Percentiles rank a stretch among this genome's conserved stretches.
Conservation (phyloP, 2,329 filamentous ascomycete species). For the Cladosporium sphaerospermum region DNA sequence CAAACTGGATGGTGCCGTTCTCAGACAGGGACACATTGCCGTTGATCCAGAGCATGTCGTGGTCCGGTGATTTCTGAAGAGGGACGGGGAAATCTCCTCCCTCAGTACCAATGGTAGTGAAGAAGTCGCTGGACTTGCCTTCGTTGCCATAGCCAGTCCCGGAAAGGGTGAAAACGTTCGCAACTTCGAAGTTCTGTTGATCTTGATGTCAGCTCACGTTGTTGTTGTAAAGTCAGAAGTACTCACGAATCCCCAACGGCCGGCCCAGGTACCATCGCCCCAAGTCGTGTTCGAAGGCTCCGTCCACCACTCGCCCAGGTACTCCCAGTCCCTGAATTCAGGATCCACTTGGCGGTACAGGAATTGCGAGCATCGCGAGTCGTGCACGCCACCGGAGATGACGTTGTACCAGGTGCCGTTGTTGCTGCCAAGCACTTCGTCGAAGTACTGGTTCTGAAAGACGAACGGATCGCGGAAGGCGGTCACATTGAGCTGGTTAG, state of each 20-base stretch:
- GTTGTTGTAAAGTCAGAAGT: neutral
- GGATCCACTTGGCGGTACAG: conserved; percentile 36
- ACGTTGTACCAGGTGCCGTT: conserved; percentile 35
- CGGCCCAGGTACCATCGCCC: conserved; percentile 21
- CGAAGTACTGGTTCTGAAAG: conserved; percentile 35
- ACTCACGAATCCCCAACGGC: conserved; percentile 25
- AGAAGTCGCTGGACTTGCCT: conserved; percentile 29
- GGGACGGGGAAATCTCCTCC: conserved; percentile 35
- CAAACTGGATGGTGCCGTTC: conserved; percentile 28
- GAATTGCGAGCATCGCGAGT: conserved; percentile 34
- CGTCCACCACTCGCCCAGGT: conserved; percentile 36
- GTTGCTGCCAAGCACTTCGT: conserved; percentile 29
- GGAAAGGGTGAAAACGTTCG: conserved; percentile 38
- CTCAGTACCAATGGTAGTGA: conserved; percentile 39
- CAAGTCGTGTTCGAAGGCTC: conserved; percentile 25
- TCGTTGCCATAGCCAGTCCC: conserved; percentile 34
- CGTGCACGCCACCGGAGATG: conserved; percentile 33
- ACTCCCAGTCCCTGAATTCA: conserved; percentile 36
- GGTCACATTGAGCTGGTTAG: conserved; percentile 32
- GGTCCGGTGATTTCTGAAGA: conserved; percentile 28
- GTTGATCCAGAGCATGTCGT: conserved; percentile 40
- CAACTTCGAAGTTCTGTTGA: conserved; percentile 39
- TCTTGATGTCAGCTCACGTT: neutral
- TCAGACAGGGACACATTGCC: conserved; percentile 28
- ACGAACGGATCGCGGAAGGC: conserved; percentile 41